A percentile compares a stretch with the other conserved stretches of the same genome.
Conservation (phyloP, 352 stramenopile genomes). For the Phytophthora nicotianae region DNA sequence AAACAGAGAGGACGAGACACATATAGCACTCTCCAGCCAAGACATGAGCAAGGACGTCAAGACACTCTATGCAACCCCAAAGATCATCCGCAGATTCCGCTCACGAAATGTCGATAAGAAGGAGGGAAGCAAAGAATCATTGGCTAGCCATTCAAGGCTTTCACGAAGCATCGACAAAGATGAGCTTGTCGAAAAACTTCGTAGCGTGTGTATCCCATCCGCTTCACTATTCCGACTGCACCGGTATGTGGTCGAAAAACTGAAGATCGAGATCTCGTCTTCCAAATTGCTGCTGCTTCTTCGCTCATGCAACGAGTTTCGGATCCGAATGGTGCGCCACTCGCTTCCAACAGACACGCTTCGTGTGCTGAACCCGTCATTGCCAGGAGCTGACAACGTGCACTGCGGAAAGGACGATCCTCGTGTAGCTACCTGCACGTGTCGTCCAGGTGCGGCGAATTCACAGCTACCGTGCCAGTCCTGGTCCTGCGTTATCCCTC, state of each 20-base stretch:
- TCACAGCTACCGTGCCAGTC: slow-evolving; percentile 54
- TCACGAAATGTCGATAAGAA: not conserved
- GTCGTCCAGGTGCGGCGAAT: slow-evolving; percentile 22
- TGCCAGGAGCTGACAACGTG: slow-evolving; percentile 26
- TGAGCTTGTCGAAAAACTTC: slow-evolving; percentile 38
- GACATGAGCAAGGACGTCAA: not conserved
- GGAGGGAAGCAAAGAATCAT: not conserved
- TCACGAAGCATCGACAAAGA: slow-evolving; percentile 37
- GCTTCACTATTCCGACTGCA: slow-evolving; percentile 68
- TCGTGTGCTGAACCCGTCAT: slow-evolving; percentile 30
- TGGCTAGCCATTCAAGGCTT: not conserved
- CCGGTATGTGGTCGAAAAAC: slow-evolving; percentile 53
- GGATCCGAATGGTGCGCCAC: slow-evolving; percentile 42
- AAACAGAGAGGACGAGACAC: slow-evolving; percentile 5
- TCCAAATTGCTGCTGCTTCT: slow-evolving; percentile 53
- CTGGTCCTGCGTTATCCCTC: slow-evolving; percentile 58
- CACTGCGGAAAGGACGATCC: slow-evolving; percentile 40
- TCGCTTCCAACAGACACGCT: slow-evolving; percentile 30
- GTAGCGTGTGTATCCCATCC: slow-evolving; percentile 50
- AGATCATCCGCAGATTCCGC: slow-evolving; percentile 7
- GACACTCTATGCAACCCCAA: not conserved
- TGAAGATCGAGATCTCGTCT: slow-evolving; percentile 48
- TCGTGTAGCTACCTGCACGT: slow-evolving; percentile 49
- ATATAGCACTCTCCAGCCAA: not conserved
- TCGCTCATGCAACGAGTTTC: slow-evolving; percentile 42